Percentiles rank a stretch among this genome's conserved stretches.
Evolutionary conservation across 305 asterid species (phyloP).

Genomic region (Fraxinus baroniana): DNA sequence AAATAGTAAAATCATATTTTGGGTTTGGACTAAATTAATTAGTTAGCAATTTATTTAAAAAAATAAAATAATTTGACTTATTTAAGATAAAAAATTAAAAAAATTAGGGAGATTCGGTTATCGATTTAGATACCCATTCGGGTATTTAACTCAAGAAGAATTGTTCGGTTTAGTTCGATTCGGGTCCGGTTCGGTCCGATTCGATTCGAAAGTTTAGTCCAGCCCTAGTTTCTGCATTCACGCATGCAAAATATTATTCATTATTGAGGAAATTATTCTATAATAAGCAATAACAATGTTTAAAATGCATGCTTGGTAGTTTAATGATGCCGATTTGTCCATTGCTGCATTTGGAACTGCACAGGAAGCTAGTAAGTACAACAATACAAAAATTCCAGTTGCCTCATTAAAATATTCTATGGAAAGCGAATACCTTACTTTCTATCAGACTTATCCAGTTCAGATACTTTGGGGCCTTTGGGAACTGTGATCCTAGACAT

Average conservation of each 20-base stretch:
- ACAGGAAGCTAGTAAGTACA: neutral
- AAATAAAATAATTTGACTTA: too few species aligned
- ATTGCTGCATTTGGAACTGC: neutral
- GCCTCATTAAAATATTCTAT: neutral
- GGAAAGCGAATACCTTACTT: neutral
- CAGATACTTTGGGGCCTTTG: neutral
- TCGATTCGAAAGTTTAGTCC: too few species aligned
- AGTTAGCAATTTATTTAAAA: too few species aligned
- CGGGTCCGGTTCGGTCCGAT: too few species aligned
- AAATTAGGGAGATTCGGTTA: too few species aligned
- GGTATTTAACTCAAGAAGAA: too few species aligned
- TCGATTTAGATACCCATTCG: too few species aligned
- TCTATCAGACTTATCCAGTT: neutral
- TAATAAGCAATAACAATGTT: neutral
- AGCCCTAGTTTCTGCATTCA: neutral
- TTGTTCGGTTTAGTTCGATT: too few species aligned
- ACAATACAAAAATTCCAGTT: neutral
- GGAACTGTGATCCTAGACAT: neutral
- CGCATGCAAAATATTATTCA: neutral
- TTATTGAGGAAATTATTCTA: neutral
- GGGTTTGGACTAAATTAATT: too few species aligned
- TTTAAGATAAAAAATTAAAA: too few species aligned
- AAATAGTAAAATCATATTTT: too few species aligned
- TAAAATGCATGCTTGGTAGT: neutral
- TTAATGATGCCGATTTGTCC: neutral